Percentiles rank a stretch among this genome's conserved stretches.
phyloP scores from a whole-genome alignment of 2,329 filamentous ascomycete species.

The Nigrospora oryzae region DNA sequence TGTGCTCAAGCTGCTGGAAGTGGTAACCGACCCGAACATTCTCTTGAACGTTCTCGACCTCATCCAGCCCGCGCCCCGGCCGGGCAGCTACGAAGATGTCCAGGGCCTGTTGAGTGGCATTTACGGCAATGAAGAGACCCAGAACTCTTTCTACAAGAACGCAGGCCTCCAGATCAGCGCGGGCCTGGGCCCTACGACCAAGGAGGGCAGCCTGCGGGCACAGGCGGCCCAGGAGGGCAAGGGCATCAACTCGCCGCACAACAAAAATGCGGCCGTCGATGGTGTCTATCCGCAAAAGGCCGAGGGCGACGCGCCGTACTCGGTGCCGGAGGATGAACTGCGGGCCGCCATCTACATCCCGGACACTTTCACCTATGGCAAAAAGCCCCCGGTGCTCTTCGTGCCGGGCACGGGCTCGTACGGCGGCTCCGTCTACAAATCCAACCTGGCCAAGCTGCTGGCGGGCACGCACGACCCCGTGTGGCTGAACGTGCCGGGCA shows the following conservation, averaged over 20 bases:
- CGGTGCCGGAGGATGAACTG: slow-evolving; percentile 1
- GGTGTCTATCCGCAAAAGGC: neutral
- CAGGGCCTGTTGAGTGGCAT: neutral
- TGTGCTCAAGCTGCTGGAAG: neutral
- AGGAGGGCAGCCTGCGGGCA: no score
- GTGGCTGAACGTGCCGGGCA: slow-evolving; percentile 45
- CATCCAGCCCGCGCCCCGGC: neutral
- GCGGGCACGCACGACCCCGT: slow-evolving; percentile 30
- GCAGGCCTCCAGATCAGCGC: no score
- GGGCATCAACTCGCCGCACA: neutral
- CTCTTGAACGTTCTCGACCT: neutral
- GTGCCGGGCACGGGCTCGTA: slow-evolving; percentile 4
- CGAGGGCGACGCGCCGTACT: slow-evolving; percentile 2
- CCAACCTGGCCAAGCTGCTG: slow-evolving; percentile 4
- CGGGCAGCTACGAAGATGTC: neutral
- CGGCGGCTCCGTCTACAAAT: slow-evolving; percentile 1
- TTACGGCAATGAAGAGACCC: neutral
- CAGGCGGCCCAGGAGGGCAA: neutral
- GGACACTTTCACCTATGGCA: slow-evolving; percentile 2
- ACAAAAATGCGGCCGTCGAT: neutral
- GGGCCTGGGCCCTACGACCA: no score
- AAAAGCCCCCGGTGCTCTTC: slow-evolving; percentile 3
- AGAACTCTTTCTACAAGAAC: no score
- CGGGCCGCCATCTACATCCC: slow-evolving; percentile 5
- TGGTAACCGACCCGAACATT: neutral